phyloP scores from a whole-genome alignment of 2,329 filamentous ascomycete species.

The Parastagonospora nodorum region DNA sequence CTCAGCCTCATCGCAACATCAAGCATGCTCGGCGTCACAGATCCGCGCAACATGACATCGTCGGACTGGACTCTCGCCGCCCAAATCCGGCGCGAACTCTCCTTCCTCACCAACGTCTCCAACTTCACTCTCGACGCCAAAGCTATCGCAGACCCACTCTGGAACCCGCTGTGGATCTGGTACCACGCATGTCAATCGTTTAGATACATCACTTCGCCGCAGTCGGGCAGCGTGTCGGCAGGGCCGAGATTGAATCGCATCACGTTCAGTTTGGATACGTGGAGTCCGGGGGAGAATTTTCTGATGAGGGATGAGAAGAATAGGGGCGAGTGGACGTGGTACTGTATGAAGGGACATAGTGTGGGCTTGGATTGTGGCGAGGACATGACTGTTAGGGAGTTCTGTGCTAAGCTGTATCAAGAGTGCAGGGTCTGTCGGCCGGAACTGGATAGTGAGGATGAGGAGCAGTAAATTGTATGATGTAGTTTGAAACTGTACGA shows the following conservation, averaged over 20 bases:
- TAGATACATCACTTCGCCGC: constrained; percentile 33
- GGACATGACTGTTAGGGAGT: constrained; percentile 35
- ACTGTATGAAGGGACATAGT: constrained; percentile 34
- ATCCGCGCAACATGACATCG: constrained; percentile 43
- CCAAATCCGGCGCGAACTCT: constrained; percentile 31
- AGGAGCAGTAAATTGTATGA: constrained; percentile 4
- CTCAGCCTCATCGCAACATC: constrained; percentile 42
- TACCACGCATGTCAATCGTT: constrained; percentile 42
- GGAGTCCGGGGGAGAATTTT: constrained; percentile 44
- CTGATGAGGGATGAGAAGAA: constrained; percentile 26
- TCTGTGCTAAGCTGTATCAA: constrained; percentile 36
- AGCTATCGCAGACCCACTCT: constrained; percentile 45
- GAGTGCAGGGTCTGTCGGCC: constrained; percentile 31
- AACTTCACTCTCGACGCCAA: constrained; percentile 37
- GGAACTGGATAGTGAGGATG: constrained; percentile 16
- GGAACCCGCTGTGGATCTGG: constrained; percentile 50
- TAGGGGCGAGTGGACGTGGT: constrained; percentile 40
- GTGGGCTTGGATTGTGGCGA: constrained; percentile 25
- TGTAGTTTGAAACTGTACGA: too few species aligned
- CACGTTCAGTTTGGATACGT: constrained; percentile 42
- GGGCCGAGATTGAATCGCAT: constrained; percentile 36
- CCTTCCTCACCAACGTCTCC: constrained; percentile 20
- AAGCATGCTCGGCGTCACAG: constrained; percentile 41
- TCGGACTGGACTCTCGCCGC: constrained; percentile 37
- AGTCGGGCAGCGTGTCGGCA: constrained; percentile 1